Percentiles rank a stretch among this genome's conserved stretches.
phyloP scores from a whole-genome alignment of 1,284 basidiomycete genomes.

The Mycena sp. region DNA sequence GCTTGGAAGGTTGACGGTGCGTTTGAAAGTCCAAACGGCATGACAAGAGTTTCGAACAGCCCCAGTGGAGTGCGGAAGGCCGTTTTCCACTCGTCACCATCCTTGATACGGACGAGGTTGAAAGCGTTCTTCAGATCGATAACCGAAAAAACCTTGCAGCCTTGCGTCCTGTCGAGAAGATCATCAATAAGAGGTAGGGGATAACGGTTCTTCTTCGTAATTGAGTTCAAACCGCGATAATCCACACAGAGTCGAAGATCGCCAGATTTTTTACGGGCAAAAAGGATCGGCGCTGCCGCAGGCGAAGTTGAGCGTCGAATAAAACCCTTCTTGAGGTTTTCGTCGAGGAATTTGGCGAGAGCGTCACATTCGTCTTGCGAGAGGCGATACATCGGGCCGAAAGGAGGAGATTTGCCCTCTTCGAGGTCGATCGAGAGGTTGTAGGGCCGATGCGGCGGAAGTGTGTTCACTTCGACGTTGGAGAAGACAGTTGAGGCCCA shows the following conservation, averaged over 20 bases:
- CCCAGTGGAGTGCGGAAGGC: neutral
- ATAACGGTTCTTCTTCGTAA: slow-evolving; percentile 3
- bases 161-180: neutral
- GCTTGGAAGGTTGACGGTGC: slow-evolving; percentile 19
- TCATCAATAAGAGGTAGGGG: slow-evolving; percentile 7
- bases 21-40: slow-evolving; percentile 9
- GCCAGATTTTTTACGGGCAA: slow-evolving; percentile 1
- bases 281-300: slow-evolving; percentile 5
- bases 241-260: slow-evolving; percentile 9
- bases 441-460: slow-evolving; percentile 33
- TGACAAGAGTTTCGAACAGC: slow-evolving; percentile 4
- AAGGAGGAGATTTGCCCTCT: slow-evolving; percentile 42
- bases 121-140: slow-evolving; percentile 43
- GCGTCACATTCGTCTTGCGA: slow-evolving; percentile 44
- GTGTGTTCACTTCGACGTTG: slow-evolving; percentile 27
- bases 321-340: slow-evolving; percentile 2
- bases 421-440: slow-evolving; percentile 43
- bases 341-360: slow-evolving; percentile 50
- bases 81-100: slow-evolving; percentile 44
- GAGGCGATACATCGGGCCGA: slow-evolving; percentile 46
- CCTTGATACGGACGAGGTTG: slow-evolving; percentile 38
- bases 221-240: slow-evolving; percentile 1
- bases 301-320: neutral
- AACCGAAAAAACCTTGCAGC: slow-evolving; percentile 38
- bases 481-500: slow-evolving; percentile 31